Conservation (phyloP, 495 filamentous ascomycete genomes). For the Cudoniella acicularis region DNA sequence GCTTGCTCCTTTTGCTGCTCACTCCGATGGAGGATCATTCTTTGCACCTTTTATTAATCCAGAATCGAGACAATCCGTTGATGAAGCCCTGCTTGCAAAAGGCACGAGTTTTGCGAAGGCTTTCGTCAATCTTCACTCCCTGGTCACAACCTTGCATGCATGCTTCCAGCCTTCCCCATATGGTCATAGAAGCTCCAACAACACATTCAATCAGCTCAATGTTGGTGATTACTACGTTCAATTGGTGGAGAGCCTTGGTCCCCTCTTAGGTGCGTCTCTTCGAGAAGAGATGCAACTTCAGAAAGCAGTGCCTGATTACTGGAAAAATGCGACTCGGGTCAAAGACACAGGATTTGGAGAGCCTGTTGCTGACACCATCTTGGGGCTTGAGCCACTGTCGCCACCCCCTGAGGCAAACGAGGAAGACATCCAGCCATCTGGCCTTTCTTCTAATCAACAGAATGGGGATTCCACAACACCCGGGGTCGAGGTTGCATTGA, state of each 20-base stretch:
- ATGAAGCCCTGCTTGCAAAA: conserved; percentile 39
- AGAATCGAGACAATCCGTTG: conserved; percentile 29
- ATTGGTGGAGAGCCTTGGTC: conserved; percentile 67
- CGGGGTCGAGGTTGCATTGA: conserved; percentile 9
- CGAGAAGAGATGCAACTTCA: conserved; percentile 79
- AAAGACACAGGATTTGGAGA: conserved; percentile 43
- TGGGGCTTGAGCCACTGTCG: conserved; percentile 29
- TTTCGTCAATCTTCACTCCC: conserved; percentile 67
- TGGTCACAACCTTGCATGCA: conserved; percentile 68
- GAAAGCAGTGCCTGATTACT: conserved; percentile 58
- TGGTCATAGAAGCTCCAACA: conserved; percentile 36
- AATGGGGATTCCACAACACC: conserved; percentile 2
- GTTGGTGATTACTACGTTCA: conserved; percentile 72
- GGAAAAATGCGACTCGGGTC: conserved; percentile 59
- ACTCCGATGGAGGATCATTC: conserved; percentile 34
- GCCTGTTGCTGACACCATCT: conserved; percentile 39
- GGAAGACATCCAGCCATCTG: background rate
- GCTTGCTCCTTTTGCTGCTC: conserved; percentile 53
- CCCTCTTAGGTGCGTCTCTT: conserved; percentile 70
- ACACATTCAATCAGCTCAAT: conserved; percentile 67
- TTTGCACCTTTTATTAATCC: conserved; percentile 58
- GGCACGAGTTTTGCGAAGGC: conserved; percentile 76
- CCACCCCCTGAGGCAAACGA: background rate
- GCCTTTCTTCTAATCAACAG: background rate
- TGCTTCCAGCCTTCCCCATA: conserved; percentile 62